These are phyloP conservation scores for Pilaira anomala DNA, from an alignment of 192 early-diverging fungal genomes.

Conservation along the genomic window DNA sequence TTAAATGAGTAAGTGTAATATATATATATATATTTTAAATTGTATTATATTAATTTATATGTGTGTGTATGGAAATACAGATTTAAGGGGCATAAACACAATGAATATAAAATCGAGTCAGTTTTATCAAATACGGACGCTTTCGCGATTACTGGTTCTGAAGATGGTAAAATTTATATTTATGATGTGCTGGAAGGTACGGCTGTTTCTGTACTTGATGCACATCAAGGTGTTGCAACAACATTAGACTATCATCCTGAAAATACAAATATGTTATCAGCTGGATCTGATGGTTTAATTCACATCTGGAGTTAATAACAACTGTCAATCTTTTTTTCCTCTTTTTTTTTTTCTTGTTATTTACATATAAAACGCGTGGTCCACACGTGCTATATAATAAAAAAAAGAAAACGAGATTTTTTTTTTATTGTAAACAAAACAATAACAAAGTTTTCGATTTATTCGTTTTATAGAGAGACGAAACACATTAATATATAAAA, in stretches of 20 bases:
- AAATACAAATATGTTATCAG: conserved; percentile 57
- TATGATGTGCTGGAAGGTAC: conserved; percentile 75
- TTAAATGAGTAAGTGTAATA: conserved; percentile 58
- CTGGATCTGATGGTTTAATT: conserved; percentile 63
- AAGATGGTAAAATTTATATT: conserved; percentile 82
- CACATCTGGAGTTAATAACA: conserved; percentile 57
- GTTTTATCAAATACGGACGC: conserved; percentile 68
- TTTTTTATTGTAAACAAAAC: too few relatives aligned
- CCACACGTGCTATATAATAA: too few relatives aligned
- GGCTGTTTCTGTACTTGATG: conserved; percentile 20
- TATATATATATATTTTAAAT: too few relatives aligned
- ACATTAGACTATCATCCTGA: conserved; percentile 68
- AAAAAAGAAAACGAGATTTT: too few relatives aligned
- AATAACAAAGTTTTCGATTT: too few relatives aligned
- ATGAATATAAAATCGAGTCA: conserved; percentile 71
- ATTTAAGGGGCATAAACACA: conserved; percentile 80
- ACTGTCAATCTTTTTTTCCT: too few relatives aligned
- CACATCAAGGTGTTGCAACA: conserved; percentile 62
- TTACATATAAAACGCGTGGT: too few relatives aligned
- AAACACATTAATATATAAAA: too few relatives aligned
- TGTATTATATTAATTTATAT: background rate
- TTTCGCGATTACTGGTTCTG: conserved; percentile 80
- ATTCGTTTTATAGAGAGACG: too few relatives aligned
- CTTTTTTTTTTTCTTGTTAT: too few relatives aligned
- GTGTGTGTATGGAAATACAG: conserved; percentile 43